Conservation (phyloP, 2,329 filamentous ascomycete genomes). For the Fusarium dimerum region DNA sequence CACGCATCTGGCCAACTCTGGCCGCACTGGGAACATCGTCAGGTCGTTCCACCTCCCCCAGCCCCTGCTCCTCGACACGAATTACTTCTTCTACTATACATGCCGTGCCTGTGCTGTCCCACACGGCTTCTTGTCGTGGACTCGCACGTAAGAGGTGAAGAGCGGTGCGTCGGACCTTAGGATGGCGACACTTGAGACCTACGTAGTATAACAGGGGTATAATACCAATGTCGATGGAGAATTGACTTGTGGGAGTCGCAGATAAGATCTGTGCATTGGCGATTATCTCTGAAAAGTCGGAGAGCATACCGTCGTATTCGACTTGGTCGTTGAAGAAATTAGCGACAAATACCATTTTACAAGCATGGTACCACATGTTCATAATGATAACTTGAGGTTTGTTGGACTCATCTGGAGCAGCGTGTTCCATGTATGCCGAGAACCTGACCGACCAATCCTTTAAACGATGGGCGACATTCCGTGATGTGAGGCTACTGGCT, state of each 20-base stretch:
- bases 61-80: conserved; percentile 12
- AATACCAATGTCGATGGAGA: conserved; percentile 12
- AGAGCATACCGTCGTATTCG: conserved; percentile 4
- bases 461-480: conserved; percentile 2
- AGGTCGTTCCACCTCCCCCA: neutral
- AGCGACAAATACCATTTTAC: conserved; percentile 6
- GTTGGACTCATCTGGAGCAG: neutral
- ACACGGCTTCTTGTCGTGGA: conserved; percentile 17
- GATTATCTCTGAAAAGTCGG: conserved; percentile 8
- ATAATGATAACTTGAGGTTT: conserved; percentile 9
- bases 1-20: conserved; percentile 8
- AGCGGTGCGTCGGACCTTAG: conserved; percentile 9
- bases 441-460: conserved; percentile 10
- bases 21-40: conserved; percentile 6
- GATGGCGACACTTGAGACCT: conserved; percentile 19
- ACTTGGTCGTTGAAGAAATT: conserved; percentile 5
- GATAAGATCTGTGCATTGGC: conserved; percentile 2
- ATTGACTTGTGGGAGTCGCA: neutral
- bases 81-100: conserved; percentile 7
- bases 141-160: conserved; percentile 6
- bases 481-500: neutral
- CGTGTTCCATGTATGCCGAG: neutral
- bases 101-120: conserved; percentile 16
- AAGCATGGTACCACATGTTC: conserved; percentile 11
- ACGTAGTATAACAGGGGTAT: conserved; percentile 18